Conservation (phyloP, 306 rosid species). For the Myrica gale region DNA sequence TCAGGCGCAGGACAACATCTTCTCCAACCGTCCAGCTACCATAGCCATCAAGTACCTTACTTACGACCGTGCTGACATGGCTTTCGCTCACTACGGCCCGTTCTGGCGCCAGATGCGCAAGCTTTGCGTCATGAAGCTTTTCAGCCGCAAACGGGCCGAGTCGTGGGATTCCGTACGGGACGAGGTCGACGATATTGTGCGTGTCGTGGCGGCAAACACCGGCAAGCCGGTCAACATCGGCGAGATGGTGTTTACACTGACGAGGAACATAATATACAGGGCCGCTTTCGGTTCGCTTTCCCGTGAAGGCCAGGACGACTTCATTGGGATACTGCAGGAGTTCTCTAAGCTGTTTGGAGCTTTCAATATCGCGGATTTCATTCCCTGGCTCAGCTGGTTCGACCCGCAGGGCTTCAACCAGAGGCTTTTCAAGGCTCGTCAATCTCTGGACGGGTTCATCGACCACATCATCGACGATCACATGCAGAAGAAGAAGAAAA, state of each 20-base stretch:
- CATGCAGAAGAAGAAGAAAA: conserved; percentile 27
- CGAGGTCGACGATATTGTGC: conserved; percentile 55
- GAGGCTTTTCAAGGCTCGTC: conserved; percentile 59
- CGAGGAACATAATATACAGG: conserved; percentile 59
- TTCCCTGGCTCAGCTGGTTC: conserved; percentile 53
- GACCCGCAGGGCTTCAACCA: conserved; percentile 67
- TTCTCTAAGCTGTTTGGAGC: conserved; percentile 85
- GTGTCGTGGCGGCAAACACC: conserved; percentile 12
- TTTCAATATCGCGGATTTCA: conserved; percentile 69
- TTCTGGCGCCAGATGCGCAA: conserved; percentile 93
- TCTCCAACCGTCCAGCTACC: conserved; percentile 80
- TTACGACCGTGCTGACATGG: conserved; percentile 90
- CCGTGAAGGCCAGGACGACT: conserved; percentile 67
- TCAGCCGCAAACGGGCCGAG: conserved; percentile 78
- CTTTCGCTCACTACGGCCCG: conserved; percentile 87
- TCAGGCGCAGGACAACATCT: conserved; percentile 69
- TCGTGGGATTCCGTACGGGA: conserved; percentile 78
- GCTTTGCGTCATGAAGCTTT: conserved; percentile 80
- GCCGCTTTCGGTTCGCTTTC: conserved; percentile 75
- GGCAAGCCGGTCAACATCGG: conserved; percentile 59
- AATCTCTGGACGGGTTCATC: conserved; percentile 53
- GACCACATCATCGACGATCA: conserved; percentile 71
- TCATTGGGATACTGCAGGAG: conserved; percentile 69
- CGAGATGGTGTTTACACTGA: conserved; percentile 57
- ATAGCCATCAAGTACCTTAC: conserved; percentile 82